Evolutionary conservation across 2,329 filamentous ascomycete genomes (phyloP).

Genomic region (Dactylellina parvicollis): DNA sequence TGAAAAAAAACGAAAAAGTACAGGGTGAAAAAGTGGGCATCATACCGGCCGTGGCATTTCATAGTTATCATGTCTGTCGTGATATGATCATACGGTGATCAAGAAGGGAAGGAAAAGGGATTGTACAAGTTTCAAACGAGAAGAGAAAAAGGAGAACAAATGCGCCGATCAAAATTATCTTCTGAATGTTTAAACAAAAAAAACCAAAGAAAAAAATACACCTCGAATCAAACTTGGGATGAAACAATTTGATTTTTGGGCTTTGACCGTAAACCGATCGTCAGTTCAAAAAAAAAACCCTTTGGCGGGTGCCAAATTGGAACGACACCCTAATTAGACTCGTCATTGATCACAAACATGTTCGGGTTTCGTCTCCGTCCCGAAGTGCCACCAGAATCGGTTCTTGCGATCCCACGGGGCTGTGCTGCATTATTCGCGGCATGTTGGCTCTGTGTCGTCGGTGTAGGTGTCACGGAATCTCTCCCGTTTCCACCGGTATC

Average conservation of each 20-base stretch:
- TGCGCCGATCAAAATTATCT: slow-evolving; percentile 40
- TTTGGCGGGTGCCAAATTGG: no score
- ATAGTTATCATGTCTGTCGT: slow-evolving; percentile 51
- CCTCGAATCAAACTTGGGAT: slow-evolving; percentile 1
- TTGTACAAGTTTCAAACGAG: slow-evolving; percentile 22
- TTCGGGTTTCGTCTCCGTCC: slow-evolving; percentile 25
- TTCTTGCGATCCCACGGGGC: slow-evolving; percentile 27
- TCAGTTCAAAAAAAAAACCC: no score
- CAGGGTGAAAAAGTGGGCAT: slow-evolving; percentile 10
- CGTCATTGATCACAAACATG: slow-evolving; percentile 45
- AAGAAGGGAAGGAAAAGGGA: slow-evolving; percentile 4
- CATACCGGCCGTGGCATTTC: slow-evolving; percentile 40
- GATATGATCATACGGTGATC: slow-evolving; percentile 31
- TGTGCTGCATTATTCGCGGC: slow-evolving; percentile 8
- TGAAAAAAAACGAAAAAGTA: neutral
- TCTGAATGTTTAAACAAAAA: slow-evolving; percentile 20
- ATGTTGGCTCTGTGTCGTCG: slow-evolving; percentile 15
- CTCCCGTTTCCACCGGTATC: slow-evolving; percentile 5
- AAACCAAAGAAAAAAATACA: slow-evolving; percentile 2
- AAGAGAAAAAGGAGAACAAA: slow-evolving; percentile 8
- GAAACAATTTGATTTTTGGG: no score
- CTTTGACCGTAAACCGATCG: no score
- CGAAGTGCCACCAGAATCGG: slow-evolving; percentile 24
- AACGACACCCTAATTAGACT: slow-evolving; percentile 34
- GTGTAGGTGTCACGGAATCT: slow-evolving; percentile 35